These are phyloP conservation scores for Xenosphaeropsis pyriputrescens DNA, from an alignment of 2,329 filamentous ascomycete genomes.

Conservation along the genomic window DNA sequence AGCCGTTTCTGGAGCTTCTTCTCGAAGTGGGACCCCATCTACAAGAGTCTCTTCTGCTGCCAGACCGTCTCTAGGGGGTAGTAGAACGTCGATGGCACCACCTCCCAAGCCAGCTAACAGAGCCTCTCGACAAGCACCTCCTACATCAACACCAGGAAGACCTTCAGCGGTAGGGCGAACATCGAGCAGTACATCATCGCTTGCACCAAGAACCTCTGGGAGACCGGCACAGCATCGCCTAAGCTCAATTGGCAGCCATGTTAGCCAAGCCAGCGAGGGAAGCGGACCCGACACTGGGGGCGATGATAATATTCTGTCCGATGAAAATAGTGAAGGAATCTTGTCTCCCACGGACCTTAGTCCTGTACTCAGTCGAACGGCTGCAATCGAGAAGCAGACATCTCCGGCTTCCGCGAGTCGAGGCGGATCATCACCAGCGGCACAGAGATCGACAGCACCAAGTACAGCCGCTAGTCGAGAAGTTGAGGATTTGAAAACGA, in stretches of 20 bases:
- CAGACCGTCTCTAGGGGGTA: constrained; percentile 37
- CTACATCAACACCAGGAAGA: constrained; percentile 13
- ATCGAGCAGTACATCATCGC: constrained; percentile 6
- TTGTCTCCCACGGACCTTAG: constrained; percentile 16
- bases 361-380: constrained; percentile 12
- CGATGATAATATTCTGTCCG: constrained; percentile 26
- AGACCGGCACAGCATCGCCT: constrained; percentile 16
- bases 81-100: constrained; percentile 54
- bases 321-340: constrained; percentile 19
- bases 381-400: constrained; percentile 8
- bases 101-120: constrained; percentile 24
- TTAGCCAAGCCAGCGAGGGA: constrained; percentile 14
- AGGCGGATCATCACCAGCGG: constrained; percentile 10
- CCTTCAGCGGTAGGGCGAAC: constrained; percentile 6
- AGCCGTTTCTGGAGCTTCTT: constrained; percentile 35
- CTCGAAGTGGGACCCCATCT: constrained; percentile 51
- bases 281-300: constrained; percentile 13
- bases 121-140: constrained; percentile 18
- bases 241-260: constrained; percentile 15
- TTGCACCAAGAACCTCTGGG: constrained; percentile 13
- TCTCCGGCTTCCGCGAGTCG: constrained; percentile 10
- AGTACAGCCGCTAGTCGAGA: constrained; percentile 31
- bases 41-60: constrained; percentile 30
- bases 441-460: constrained; percentile 8
- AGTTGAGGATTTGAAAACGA: constrained; percentile 78